Evolutionary conservation across 2,329 filamentous ascomycete species (phyloP), one percentile per base, ranked within the genome.

Genomic region (Colletotrichum cordylinicola): DNA sequence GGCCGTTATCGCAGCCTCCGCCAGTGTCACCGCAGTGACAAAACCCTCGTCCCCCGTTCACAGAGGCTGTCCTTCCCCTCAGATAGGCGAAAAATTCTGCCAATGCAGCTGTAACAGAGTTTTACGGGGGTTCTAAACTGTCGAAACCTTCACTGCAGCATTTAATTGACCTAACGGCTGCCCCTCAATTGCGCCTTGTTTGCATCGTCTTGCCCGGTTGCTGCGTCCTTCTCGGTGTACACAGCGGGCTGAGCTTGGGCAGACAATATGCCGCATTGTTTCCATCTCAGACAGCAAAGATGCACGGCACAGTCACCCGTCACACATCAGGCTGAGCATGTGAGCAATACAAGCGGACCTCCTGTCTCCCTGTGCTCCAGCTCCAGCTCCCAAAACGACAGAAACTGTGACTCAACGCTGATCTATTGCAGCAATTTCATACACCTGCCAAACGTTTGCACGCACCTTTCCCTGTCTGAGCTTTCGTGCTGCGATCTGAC

Each of bases 1-100:
- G 74, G 64, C 74, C 74, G 74, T 76, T 76, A 76, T 76, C 74
- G 74, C 74, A 65, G 56, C 43, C 70, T 75, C 56, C n/a, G 70
- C 48, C 56, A 60, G 29, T 33, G 70, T 76, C 70, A 68, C 70
- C 18, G 56, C 70, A 76, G 74, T 68, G 70, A 76, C 70, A 75
- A 58, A 48, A 33, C 13, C 56, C 58, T n/a, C 29, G 29, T 33
- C 67, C 66, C 56, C 58, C 71, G 43, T 65, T 27, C 56, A 35
- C 58, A 35, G 31, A 39, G 61, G n/a, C 43, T 52, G 6, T 52
- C 43, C 61, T 43, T 37, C 67, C 33, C 61, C 68, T 67, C 70
- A 52, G 68, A 55, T 71, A 39, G 58, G 48, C 43, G 56, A 74
- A 75, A 75, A 74, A 69, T 60, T 74, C 74, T 74, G 65, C 67